Evolutionary conservation across 2,329 filamentous ascomycete species (phyloP), one percentile per base, ranked within the genome.

Genomic region (Paraconiothyrium sp.): DNA sequence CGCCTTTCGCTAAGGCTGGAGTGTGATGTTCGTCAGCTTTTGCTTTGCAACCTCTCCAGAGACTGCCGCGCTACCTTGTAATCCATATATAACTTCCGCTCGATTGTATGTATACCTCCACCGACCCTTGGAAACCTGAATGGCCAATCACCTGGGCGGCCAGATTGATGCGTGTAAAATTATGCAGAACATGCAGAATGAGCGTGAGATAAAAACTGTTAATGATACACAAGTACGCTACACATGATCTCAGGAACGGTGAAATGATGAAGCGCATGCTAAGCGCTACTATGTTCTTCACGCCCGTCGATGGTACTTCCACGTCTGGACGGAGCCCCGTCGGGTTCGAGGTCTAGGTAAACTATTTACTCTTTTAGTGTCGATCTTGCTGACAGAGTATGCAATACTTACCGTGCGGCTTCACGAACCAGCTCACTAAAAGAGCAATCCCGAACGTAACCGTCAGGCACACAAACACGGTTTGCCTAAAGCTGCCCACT

Each of bases 391-490:
- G 20, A 24, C n/a, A n/a, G 14, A 1, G 22, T n/a, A 5, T 8
- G 11, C 4, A 34, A 4, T 13, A 86, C 91, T 81, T 82, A 96
- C 93, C 84, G 82, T 92, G 84, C 3, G 93, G 90, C 71, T 83
- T 86, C 30, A 98, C 83, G 57, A 93, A 86, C 77, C 90, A 90
- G 71, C 88, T 91, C 57, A 20, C 20, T 20, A 88, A 84, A 2
- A 94, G 84, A 0, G 89, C 89, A 9, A 89, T 27, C 1, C 81
- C 85, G 75, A 97, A 97, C 0, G 92, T 82, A 8, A 80, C 79
- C 0, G 86, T 82, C 48, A 98, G 79, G 54, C 91, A 87, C 9
- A 96, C 87, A 76, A 97, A 97, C 0, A 97, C 90, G 0, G 92
- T 89, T 77, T 95, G 92, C 0, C 92, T 89, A 67, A 91, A 94